Percentiles rank a stretch among this genome's conserved stretches.
Conservation (phyloP, 495 filamentous ascomycete species). For the Delitschia confertaspora region DNA sequence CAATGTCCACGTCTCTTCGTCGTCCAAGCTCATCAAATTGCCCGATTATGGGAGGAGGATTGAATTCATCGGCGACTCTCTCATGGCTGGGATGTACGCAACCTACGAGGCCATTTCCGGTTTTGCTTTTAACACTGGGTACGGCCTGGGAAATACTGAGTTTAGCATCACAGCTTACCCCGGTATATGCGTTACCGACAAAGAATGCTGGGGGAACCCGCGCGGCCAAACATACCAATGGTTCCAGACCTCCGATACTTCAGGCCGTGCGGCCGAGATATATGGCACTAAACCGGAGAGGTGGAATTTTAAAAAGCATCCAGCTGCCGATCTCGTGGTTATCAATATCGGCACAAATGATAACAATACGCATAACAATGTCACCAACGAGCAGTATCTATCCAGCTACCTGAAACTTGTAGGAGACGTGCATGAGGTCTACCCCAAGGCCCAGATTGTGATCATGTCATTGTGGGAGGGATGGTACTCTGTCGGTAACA, state of each 20-base stretch:
- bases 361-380: constrained; percentile 50
- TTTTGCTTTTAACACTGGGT: constrained; percentile 49
- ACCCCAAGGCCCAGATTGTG: constrained; percentile 54
- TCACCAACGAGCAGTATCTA: constrained; percentile 45
- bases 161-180: constrained; percentile 46
- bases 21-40: constrained; percentile 44
- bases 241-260: constrained; percentile 56
- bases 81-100: constrained; percentile 52
- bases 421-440: constrained; percentile 50
- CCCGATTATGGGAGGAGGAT: constrained; percentile 46
- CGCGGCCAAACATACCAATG: constrained; percentile 53
- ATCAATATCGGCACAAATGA: constrained; percentile 66
- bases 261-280: constrained; percentile 41
- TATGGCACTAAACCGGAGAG: constrained; percentile 48
- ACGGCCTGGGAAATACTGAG: constrained; percentile 56
- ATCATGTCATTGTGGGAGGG: constrained; percentile 59
- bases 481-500: constrained; percentile 46
- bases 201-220: constrained; percentile 50
- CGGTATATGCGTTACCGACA: constrained; percentile 46
- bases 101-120: constrained; percentile 55
- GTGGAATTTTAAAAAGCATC: constrained; percentile 52
- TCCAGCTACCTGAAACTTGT: constrained; percentile 52
- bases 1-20: constrained; percentile 44
- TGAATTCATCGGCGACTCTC: constrained; percentile 59
- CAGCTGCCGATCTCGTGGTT: constrained; percentile 55